Percentiles rank a stretch among this genome's conserved stretches.
These are phyloP conservation scores for Cordia subcordata DNA, from an alignment of 257 asterid genomes.

Conservation along the genomic window DNA sequence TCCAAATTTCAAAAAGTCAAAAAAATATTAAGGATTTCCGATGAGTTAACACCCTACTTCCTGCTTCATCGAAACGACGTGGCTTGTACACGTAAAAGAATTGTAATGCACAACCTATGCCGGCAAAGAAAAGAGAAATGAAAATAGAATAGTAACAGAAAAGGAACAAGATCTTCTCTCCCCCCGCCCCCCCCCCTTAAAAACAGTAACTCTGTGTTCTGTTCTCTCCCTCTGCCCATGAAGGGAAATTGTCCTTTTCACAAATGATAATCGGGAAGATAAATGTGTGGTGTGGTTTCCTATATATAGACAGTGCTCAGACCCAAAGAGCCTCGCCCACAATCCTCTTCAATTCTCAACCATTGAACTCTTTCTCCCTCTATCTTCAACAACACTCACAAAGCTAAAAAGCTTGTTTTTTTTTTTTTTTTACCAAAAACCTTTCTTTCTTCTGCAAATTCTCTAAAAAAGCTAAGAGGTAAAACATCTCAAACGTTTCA, in stretches of 20 bases:
- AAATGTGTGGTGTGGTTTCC: constrained; percentile 4
- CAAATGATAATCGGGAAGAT: background rate
- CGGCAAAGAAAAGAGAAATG: too few species aligned
- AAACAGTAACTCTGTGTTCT: too few species aligned
- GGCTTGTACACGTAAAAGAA: too few species aligned
- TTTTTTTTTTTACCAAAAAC: background rate
- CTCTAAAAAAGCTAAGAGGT: background rate
- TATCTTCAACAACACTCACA: background rate
- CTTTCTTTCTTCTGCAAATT: background rate
- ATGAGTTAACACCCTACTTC: too few species aligned
- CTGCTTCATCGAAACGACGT: too few species aligned
- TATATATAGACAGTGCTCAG: constrained; percentile 4
- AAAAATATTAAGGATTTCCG: too few species aligned
- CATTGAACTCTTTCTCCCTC: constrained; percentile 11
- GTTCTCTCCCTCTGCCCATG: background rate
- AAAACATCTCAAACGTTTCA: background rate
- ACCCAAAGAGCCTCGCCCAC: background rate
- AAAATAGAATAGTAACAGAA: too few species aligned
- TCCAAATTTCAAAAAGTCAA: too few species aligned
- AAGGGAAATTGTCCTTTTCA: too few species aligned
- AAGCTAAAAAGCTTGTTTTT: background rate
- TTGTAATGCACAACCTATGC: too few species aligned
- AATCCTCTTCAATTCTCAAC: constrained; percentile 11
- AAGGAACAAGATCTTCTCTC: too few species aligned
- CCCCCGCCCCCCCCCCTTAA: too few species aligned